Evolutionary conservation across 1,284 basidiomycete species (phyloP).

Genomic region (Gymnopus androsaceus): DNA sequence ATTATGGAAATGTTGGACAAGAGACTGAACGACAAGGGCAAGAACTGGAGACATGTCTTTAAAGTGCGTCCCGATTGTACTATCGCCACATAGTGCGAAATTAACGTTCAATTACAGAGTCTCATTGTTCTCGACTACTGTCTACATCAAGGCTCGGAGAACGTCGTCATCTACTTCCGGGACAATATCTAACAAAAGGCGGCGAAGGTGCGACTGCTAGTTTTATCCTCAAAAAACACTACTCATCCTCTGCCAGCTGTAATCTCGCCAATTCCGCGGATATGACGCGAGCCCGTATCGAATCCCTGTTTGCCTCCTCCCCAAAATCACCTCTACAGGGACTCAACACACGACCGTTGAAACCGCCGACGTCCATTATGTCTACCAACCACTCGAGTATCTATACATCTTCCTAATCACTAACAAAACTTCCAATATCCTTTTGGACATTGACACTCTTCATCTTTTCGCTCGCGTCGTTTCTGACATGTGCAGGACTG

Average conservation of each 20-base stretch:
- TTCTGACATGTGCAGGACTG: constrained; percentile 87
- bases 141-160: constrained; percentile 95
- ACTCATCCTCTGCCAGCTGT: constrained; percentile 4
- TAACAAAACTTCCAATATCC: constrained; percentile 96
- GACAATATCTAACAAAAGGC: constrained; percentile 99
- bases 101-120: constrained; percentile 50
- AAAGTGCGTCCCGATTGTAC: constrained; percentile 67
- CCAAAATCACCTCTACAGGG: constrained; percentile 95
- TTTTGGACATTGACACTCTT: constrained; percentile 97
- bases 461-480: constrained; percentile 94
- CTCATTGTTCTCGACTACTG: constrained; percentile 96
- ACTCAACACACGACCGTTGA: constrained; percentile 98
- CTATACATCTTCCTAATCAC: constrained; percentile 98
- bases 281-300: constrained; percentile 90
- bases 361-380: constrained; percentile 91
- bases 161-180: constrained; percentile 97
- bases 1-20: constrained; percentile 99
- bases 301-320: constrained; percentile 95
- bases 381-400: constrained; percentile 98
- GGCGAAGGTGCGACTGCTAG: no score
- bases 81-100: neutral
- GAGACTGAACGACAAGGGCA: constrained; percentile 98
- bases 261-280: constrained; percentile 97
- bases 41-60: constrained; percentile 99
- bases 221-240: no score